These are phyloP conservation scores for Quercus cerris DNA, from an alignment of 306 rosid species.

Conservation along the genomic window DNA sequence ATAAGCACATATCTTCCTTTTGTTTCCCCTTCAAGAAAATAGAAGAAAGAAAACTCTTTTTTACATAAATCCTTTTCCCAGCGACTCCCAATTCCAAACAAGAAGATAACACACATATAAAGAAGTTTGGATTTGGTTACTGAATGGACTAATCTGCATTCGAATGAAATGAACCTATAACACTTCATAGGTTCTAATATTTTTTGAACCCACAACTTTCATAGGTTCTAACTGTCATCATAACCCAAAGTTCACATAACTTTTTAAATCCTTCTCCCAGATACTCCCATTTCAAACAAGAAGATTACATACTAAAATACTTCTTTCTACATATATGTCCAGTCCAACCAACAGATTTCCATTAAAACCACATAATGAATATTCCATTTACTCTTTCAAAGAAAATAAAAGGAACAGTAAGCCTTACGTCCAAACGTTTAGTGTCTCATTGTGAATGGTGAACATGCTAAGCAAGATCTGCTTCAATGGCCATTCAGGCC, in stretches of 20 bases:
- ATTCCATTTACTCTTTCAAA: background rate
- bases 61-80: background rate
- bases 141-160: too few relatives aligned
- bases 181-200: background rate
- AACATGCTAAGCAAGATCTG: conserved; percentile 78
- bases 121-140: too few relatives aligned
- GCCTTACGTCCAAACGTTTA: conserved; percentile 97
- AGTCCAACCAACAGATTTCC: background rate
- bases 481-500: conserved; percentile 92
- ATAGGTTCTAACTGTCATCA: background rate
- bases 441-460: conserved; percentile 89
- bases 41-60: too few relatives aligned
- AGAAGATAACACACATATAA: background rate
- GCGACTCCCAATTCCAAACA: background rate
- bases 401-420: background rate
- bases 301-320: background rate
- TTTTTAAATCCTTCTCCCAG: background rate
- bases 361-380: background rate
- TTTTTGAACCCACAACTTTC: too few relatives aligned
- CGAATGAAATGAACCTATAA: background rate
- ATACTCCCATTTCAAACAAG: background rate
- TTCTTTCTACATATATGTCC: background rate
- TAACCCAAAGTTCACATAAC: background rate
- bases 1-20: too few relatives aligned
- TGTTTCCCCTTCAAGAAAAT: too few relatives aligned